Conservation (phyloP, 176 grass and related monocot genomes). For the Metroxylon sagu region DNA sequence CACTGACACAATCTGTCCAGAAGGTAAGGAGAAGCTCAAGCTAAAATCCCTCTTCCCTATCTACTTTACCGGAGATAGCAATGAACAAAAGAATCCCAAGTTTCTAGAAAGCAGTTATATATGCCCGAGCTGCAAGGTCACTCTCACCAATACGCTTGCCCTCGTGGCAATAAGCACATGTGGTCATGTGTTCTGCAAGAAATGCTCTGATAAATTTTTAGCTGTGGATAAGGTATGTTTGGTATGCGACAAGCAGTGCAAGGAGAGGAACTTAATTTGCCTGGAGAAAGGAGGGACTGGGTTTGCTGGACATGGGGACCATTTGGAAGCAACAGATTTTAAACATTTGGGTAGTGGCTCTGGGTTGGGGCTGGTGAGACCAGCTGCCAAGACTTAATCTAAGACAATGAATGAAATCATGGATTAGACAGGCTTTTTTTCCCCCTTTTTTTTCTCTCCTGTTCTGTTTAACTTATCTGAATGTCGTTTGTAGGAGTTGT, state of each 20-base stretch:
- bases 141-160: slow-evolving; percentile 75
- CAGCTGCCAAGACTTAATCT: slow-evolving; percentile 33
- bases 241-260: slow-evolving; percentile 66
- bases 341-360: slow-evolving; percentile 85
- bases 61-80: slow-evolving; percentile 51
- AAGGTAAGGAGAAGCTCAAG: slow-evolving; percentile 87
- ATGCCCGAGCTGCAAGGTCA: slow-evolving; percentile 90
- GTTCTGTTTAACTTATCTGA: too few relatives aligned
- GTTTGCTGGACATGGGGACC: slow-evolving; percentile 58
- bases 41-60: slow-evolving; percentile 71
- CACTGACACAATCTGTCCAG: slow-evolving; percentile 58
- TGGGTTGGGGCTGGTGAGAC: slow-evolving; percentile 75
- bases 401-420: too few relatives aligned
- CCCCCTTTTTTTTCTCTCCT: too few relatives aligned
- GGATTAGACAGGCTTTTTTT: background rate
- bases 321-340: slow-evolving; percentile 62
- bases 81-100: slow-evolving; percentile 36
- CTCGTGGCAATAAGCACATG: slow-evolving; percentile 65
- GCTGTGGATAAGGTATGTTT: slow-evolving; percentile 60
- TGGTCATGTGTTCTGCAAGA: slow-evolving; percentile 97
- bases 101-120: slow-evolving; percentile 65
- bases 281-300: slow-evolving; percentile 94
- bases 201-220: slow-evolving; percentile 85
- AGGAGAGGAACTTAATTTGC: slow-evolving; percentile 64
- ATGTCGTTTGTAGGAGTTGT: background rate